phyloP scores from a whole-genome alignment of 2,329 filamentous ascomycete species.

The Cladosporium sp. region DNA sequence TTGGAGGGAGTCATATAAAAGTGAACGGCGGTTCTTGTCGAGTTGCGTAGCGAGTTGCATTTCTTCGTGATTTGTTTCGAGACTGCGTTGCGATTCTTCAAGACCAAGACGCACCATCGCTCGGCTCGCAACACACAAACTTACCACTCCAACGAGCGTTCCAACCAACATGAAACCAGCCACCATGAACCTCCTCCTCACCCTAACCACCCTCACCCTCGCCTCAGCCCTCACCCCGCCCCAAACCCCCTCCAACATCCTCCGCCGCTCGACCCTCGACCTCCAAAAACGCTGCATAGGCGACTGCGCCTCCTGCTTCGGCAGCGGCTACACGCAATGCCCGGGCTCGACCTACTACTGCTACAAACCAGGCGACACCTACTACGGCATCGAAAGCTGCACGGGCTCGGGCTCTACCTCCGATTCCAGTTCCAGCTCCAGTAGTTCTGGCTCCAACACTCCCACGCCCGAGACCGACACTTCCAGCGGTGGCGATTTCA shows the following conservation, averaged over 20 bases:
- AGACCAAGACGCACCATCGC: too few species aligned
- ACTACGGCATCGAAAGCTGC: slow-evolving; percentile 1
- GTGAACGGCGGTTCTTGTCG: too few species aligned
- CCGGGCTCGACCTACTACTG: background rate
- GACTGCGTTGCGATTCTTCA: too few species aligned
- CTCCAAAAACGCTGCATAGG: slow-evolving; percentile 4
- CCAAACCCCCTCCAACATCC: background rate
- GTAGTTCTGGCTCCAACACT: background rate
- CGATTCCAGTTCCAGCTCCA: background rate
- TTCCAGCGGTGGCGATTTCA: background rate
- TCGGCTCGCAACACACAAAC: too few species aligned
- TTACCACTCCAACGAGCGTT: too few species aligned
- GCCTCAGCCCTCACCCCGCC: background rate
- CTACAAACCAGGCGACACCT: slow-evolving; percentile 1
- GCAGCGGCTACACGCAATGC: background rate
- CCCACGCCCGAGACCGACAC: background rate
- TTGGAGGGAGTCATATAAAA: too few species aligned
- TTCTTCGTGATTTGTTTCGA: too few species aligned
- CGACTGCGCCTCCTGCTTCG: background rate
- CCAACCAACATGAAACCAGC: background rate
- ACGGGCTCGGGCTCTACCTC: background rate
- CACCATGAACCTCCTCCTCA: background rate
- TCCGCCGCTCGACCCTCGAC: background rate
- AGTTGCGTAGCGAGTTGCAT: too few species aligned
- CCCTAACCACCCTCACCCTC: background rate